Base-by-base conservation (phyloP, 2,329 filamentous ascomycete genomes). In the Scleromitrula shiraiana region DNA sequence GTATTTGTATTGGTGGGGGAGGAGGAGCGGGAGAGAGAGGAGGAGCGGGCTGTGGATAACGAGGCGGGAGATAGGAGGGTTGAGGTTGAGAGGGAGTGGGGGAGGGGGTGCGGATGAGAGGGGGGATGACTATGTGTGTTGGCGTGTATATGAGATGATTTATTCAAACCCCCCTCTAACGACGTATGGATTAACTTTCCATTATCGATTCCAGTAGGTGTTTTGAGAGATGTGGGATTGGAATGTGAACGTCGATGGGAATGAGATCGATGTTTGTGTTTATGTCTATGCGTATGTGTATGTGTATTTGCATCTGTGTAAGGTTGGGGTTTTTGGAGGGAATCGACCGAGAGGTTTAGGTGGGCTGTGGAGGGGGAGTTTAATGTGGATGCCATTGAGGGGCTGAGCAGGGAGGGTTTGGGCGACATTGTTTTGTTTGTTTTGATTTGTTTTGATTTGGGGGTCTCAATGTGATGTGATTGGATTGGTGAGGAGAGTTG, bases 381-480 rank as follows among this genome's bases (percentile, higher is more conserved):
- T 15, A 47, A 15, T 3, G 45, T 47, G 17, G 45, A 41, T 41
- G 45, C 15, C 9, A 15, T 33, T 14, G 45, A 47, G 5, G 29
- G 30, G 24, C 22, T 41, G 8, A 19, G 19, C 7, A 9, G 15
- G 7, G 36, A 26, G 1, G 17, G n/a, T 17, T 36, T 15, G 24
- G 20, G 30, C 12, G 27, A 22, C 9, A 9, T 29, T 42, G 37
- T 27, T 41, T 15, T 27, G 14, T 24, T 26, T 41, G 17, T 27
- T n/a, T 7, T 19, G 12, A 19, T 10, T 22, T 12, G 37, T 20
- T 15, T 24, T 20, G 15, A 22, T 23, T 35, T 32, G 32, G 37
- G 29, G 7, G 17, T 6, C 19, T 19, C 22, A 14, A 14, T 33
- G 9, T 37, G n/a, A n/a, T n/a, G n/a, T n/a, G n/a, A n/a, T n/a